Evolutionary conservation across 805 yeast genomes (phyloP), one percentile per base, ranked within the genome.

Genomic region (Gaillardinia entomophila): DNA sequence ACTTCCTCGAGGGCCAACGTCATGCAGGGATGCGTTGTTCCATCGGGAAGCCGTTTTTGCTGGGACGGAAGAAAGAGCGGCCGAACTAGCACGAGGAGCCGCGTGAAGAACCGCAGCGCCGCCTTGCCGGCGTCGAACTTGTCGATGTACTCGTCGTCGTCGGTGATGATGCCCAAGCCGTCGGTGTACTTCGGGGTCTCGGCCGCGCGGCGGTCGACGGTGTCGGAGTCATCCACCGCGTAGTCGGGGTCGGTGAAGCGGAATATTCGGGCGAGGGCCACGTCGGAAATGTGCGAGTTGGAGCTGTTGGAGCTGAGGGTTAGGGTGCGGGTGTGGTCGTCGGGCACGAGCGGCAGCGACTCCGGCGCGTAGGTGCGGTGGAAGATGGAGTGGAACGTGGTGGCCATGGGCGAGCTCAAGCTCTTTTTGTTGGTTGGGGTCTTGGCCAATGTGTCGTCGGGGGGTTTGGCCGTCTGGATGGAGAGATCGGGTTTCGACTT

Each of bases 211-310:
- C 48, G 57, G 25, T 53, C 62, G 6, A 56, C 43, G 24, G 36
- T 38, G 2, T 54, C 63, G 4, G 28, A 16, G 11, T 49, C 56
- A 12, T 58, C 65, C 4, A 46, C 24, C 1, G 51, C 31, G 36
- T 46, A 57, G 23, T 48, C 55, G 1, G 62, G 57, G 28, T 58
- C 55, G 0, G 66, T 57, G 40, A 60, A 61, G 23, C 57, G 58
- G 43, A 53, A 60, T 3, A 55, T 41, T 38, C 46, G 39, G 5
- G 64, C 67, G 32, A 54, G 49, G 24, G 46, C 44, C 2, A 47
- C 34, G 32, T 61, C 66, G 0, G 60, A 35, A 15, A 61, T 48
- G 14, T 35, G 39, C 6, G 65, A 58, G 37, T 60, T 61, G 20
- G 65, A 58, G 35, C 50, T 60, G 35, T 53, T 57, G 4, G 66